Conservation (phyloP, 257 asterid genomes). For the Solanum chiquidenum region DNA sequence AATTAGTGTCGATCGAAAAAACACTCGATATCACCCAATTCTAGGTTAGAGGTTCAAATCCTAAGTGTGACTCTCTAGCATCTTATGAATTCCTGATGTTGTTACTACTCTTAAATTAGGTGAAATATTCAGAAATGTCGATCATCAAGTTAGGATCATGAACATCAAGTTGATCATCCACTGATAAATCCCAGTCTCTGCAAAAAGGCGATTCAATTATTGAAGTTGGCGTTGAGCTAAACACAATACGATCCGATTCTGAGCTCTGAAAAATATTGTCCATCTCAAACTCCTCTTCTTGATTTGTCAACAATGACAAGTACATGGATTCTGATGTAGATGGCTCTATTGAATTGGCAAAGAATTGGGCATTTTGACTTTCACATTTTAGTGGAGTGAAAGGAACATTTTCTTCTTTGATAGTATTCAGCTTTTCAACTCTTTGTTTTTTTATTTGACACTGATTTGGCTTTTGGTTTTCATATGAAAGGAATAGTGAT, state of each 20-base stretch:
- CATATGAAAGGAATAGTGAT: background rate
- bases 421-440: background rate
- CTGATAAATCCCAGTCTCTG: background rate
- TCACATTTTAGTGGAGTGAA: background rate
- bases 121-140: background rate
- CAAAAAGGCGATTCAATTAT: background rate
- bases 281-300: conserved; percentile 16
- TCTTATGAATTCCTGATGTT: background rate
- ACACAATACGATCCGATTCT: conserved; percentile 26
- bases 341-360: conserved; percentile 3
- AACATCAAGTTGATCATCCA: background rate
- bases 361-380: conserved; percentile 12
- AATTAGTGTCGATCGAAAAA: conserved; percentile 8
- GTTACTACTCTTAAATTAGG: background rate
- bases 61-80: background rate
- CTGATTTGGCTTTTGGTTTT: conserved; percentile 7
- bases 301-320: conserved; percentile 25
- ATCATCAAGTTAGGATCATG: background rate
- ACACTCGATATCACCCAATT: background rate
- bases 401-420: background rate
- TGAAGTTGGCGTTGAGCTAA: background rate
- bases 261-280: conserved; percentile 11
- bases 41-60: background rate
- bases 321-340: conserved; percentile 32
- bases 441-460: background rate